phyloP scores from a whole-genome alignment of 2,329 filamentous ascomycete genomes.

The Pseudogymnoascus verrucosus region DNA sequence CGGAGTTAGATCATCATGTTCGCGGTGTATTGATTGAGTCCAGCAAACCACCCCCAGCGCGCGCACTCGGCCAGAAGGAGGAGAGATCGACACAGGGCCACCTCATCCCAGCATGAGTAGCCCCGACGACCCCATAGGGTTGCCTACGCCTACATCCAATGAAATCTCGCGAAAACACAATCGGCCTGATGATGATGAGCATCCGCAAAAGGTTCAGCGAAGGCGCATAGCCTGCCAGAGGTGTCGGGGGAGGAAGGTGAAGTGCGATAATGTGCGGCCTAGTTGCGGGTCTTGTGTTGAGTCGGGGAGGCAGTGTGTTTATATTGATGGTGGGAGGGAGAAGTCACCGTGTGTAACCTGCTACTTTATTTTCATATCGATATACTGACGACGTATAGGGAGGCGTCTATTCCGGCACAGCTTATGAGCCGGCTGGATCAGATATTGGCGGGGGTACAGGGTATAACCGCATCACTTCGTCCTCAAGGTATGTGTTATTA shows the following conservation, averaged over 20 bases:
- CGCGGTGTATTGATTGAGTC: neutral
- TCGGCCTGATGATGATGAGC: neutral
- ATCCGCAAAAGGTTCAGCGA: neutral
- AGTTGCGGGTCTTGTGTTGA: constrained; percentile 18
- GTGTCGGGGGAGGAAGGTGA: constrained; percentile 24
- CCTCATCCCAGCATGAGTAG: neutral
- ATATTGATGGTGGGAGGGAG: constrained; percentile 11
- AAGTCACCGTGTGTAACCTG: neutral
- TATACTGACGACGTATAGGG: neutral
- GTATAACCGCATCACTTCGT: constrained; percentile 7
- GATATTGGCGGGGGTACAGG: constrained; percentile 12
- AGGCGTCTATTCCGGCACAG: constrained; percentile 12
- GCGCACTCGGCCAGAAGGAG: neutral
- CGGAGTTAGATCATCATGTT: neutral
- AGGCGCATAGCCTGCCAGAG: constrained; percentile 20
- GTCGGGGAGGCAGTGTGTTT: constrained; percentile 20
- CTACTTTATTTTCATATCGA: neutral
- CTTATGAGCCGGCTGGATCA: constrained; percentile 16
- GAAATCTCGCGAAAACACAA: neutral
- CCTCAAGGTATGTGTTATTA: neutral
- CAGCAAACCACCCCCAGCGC: neutral
- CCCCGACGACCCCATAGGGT: neutral
- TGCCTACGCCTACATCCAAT: neutral
- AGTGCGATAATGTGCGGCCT: constrained; percentile 23
- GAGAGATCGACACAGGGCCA: neutral